Evolutionary conservation across 352 stramenopile genomes (phyloP), one percentile per base, ranked within the genome.

Genomic region (Peronospora destructor): DNA sequence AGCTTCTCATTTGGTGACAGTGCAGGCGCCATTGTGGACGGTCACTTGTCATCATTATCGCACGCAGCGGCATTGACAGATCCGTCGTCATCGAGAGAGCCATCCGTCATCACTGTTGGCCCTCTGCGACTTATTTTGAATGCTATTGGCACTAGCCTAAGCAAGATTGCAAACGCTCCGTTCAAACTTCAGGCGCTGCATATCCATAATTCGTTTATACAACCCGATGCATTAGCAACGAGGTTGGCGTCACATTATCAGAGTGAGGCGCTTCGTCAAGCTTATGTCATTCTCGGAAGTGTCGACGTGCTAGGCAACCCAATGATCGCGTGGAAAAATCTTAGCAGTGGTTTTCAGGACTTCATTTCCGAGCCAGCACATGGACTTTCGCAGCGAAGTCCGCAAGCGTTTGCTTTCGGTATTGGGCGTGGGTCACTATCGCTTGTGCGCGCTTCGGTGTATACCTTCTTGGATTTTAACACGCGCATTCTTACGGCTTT

Each of bases 231-330:
- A 3, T 61, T 92, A 38, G 74, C 65, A 14, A 76, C 76, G 17
- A 64, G 77, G 12, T 45, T 92, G 16, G 73, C 59, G n/a, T 83
- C 82, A 14, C 84, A 94, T 50, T 94, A 94, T 42, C 84, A 93
- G 45, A 90, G 84, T 42, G 82, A 94, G 59, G 82, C 80, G n/a
- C 58, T 93, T 25, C 76, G 84, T 7, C 84, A 94, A 47, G 84
- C 84, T 3, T 94, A 94, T 37, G 80, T 94, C 26, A 90, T 94
- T 33, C 56, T 94, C 0, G 84, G 84, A 26, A 91, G 80, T 61
- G 84, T 94, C 21, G 84, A 94, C 36, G 82, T 94, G 12, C 64
- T 94, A 4, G 84, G 84, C 35, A 94, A 94, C 50, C 84, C 84
- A 9, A 88, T 94, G 72, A 83, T 92, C 46, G 84, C 81, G 34